Evolutionary conservation across 1,139 yeast genomes (phyloP).

Genomic region (Sugiyamaella grinbergsii): DNA sequence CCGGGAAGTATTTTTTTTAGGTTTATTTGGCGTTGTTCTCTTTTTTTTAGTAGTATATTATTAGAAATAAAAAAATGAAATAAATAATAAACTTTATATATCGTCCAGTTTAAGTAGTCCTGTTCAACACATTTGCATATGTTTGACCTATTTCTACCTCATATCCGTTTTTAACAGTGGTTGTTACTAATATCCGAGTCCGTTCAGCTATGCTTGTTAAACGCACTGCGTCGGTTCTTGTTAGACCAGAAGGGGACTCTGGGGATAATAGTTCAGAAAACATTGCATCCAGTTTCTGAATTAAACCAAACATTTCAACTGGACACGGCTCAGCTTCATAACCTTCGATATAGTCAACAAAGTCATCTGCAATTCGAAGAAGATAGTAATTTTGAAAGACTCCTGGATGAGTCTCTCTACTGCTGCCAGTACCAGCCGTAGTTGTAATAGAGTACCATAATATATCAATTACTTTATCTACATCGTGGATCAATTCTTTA

Average conservation of each 20-base stretch:
- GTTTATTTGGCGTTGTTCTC: conserved; percentile 2
- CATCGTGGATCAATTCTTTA: conserved; percentile 49
- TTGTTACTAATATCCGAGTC: conserved; percentile 31
- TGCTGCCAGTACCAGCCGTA: conserved; percentile 27
- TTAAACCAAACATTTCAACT: conserved; percentile 24
- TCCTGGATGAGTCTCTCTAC: conserved; percentile 11
- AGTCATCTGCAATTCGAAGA: conserved; percentile 63
- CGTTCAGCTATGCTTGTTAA: conserved; percentile 37
- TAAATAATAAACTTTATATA: not conserved
- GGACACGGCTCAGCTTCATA: conserved; percentile 25
- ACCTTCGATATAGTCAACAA: conserved; percentile 53
- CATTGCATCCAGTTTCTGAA: conserved; percentile 34
- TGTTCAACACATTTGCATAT: conserved; percentile 24
- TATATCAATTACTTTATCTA: conserved; percentile 52
- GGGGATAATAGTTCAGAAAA: conserved; percentile 30
- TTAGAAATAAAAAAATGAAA: conserved; percentile 4
- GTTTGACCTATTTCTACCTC: conserved; percentile 29
- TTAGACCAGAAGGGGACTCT: conserved; percentile 14
- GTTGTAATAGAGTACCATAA: conserved; percentile 57
- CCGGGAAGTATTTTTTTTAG: not conserved
- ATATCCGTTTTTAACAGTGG: conserved; percentile 20
- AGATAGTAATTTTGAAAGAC: conserved; percentile 58
- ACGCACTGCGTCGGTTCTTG: conserved; percentile 36
- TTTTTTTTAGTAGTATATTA: not conserved
- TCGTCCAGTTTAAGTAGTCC: not conserved